Conservation (phyloP, 1,139 yeast genomes). For the Barnettozyma hawaiiensis region DNA sequence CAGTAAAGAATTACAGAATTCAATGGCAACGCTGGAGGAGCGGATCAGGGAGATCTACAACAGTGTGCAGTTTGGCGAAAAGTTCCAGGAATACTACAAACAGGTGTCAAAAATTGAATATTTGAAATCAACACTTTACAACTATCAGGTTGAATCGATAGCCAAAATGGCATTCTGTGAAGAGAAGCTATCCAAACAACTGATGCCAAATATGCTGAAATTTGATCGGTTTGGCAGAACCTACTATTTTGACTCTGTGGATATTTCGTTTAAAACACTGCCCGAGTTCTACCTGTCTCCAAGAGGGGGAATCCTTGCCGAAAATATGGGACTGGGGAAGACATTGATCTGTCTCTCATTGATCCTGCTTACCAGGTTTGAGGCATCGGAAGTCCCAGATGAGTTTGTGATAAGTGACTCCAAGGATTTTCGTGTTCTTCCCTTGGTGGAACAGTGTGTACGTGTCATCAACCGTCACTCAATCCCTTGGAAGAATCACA, state of each 20-base stretch:
- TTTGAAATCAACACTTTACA: constrained; percentile 44
- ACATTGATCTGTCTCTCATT: constrained; percentile 61
- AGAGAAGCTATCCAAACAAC: constrained; percentile 29
- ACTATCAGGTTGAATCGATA: constrained; percentile 53
- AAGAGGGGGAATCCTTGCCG: constrained; percentile 66
- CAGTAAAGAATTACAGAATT: background rate
- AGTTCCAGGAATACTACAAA: constrained; percentile 16
- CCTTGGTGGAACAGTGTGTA: constrained; percentile 40
- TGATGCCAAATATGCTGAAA: constrained; percentile 41
- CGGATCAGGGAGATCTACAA: constrained; percentile 26
- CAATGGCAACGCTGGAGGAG: constrained; percentile 9
- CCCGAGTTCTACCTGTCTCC: constrained; percentile 45
- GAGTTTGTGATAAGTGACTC: constrained; percentile 7
- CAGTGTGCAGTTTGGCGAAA: constrained; percentile 17
- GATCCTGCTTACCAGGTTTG: constrained; percentile 49
- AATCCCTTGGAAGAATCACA: constrained; percentile 52
- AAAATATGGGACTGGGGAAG: constrained; percentile 75
- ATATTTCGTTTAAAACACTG: constrained; percentile 26
- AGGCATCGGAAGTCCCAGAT: constrained; percentile 43
- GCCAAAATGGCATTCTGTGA: constrained; percentile 56
- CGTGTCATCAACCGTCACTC: constrained; percentile 40
- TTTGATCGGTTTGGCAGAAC: constrained; percentile 19
- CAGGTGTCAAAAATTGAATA: constrained; percentile 39
- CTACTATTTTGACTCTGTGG: constrained; percentile 33
- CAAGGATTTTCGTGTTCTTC: constrained; percentile 16